Evolutionary conservation across 2,329 filamentous ascomycete species (phyloP), one percentile per base, ranked within the genome.

Genomic region (Aspergillus hortae): DNA sequence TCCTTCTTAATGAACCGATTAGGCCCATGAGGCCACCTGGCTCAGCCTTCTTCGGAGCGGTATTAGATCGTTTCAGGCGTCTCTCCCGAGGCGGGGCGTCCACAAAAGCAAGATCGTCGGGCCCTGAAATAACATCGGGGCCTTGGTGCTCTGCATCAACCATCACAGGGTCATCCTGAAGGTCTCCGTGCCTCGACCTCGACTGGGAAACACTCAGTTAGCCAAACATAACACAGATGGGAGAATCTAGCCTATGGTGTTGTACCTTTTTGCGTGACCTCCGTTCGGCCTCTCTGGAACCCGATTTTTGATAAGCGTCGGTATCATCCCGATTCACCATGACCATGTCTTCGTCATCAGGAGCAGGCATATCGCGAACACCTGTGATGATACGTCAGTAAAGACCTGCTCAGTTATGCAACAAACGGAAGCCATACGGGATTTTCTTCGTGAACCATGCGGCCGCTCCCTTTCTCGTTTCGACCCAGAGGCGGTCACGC

Each of bases 261-360:
- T 65, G 53, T 58, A 74, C 73, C 64, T 71, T 66, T 64, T 62
- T 65, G 52, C 68, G 73, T 2, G 72, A 69, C 49, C 65, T 70
- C 48, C 63, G 61, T 43, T 63, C 70, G 14, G 67, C 69, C 48
- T 65, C 64, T 53, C 65, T 69, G 11, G 67, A 64, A 17, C 62
- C 63, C n/a, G 66, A 61, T 33, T 66, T 70, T 0, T 65, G 63
- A 25, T 65, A 56, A 7, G 60, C 61, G 5, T 66, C 69, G 27
- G 62, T 66, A 48, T 73, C 70, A 27, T 79, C 78, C 23, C 68
- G 69, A 57, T 86, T 79, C 38, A 81, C 76, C 76, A 85, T 80
- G 46, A 82, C 75, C 51, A 82, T 73, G 61, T 86, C 83, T 45
- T 87, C 83, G 57, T 88, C 85, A 53, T 83, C 80, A 51, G 85